Evolutionary conservation across 1,284 basidiomycete species (phyloP).

Genomic region (Gymnopus androsaceus): DNA sequence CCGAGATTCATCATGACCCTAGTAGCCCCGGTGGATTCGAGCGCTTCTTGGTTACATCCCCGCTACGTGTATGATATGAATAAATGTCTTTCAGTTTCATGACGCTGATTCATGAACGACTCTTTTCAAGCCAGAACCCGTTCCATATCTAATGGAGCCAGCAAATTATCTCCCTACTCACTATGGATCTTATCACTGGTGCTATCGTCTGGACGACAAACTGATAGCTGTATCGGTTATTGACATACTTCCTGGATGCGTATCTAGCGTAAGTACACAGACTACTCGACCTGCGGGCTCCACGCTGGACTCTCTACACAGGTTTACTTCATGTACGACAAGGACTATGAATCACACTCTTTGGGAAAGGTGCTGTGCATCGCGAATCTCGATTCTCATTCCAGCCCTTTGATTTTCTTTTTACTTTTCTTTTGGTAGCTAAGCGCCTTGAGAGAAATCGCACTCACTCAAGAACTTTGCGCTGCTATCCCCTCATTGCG

Average conservation of each 20-base stretch:
- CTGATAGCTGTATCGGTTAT: constrained; percentile 89
- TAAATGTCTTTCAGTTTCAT: constrained; percentile 26
- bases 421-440: constrained; percentile 47
- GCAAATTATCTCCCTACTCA: constrained; percentile 62
- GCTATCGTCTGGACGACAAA: constrained; percentile 80
- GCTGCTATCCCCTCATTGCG: constrained; percentile 67
- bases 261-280: constrained; percentile 65
- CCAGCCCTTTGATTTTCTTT: constrained; percentile 11
- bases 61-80: constrained; percentile 71
- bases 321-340: constrained; percentile 93
- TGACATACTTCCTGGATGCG: constrained; percentile 87
- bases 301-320: not conserved
- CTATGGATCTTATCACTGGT: constrained; percentile 86
- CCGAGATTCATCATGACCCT: constrained; percentile 72
- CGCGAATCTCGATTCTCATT: too few species aligned
- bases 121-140: constrained; percentile 47
- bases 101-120: not conserved
- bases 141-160: constrained; percentile 54
- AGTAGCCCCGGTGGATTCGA: constrained; percentile 60
- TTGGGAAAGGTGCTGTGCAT: constrained; percentile 76
- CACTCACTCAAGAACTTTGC: constrained; percentile 73
- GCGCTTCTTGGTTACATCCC: constrained; percentile 80
- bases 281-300: not conserved
- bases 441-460: constrained; percentile 79
- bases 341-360: constrained; percentile 72